Evolutionary conservation across 148 eudicot species (phyloP), one percentile per base, ranked within the genome.

Genomic region (Camellia lanceoleosa): DNA sequence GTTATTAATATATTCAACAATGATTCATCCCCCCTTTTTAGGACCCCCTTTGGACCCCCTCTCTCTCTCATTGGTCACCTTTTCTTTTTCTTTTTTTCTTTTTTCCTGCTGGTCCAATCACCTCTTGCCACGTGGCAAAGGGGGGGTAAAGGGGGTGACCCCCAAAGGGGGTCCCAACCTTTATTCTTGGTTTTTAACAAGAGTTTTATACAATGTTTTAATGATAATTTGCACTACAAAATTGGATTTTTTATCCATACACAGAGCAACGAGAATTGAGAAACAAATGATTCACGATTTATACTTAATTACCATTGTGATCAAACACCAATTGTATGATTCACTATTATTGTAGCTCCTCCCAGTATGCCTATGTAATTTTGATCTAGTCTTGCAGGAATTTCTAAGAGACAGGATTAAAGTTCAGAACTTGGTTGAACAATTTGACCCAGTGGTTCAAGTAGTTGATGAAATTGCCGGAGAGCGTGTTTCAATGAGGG

Each of bases 401-500:
- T 88, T 81, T 82, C 88, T 96, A 56, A 90, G 91, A 80, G 98
- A 96, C 85, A 85, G 91, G 86, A 87, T 74, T 59, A 94, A 92
- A 87, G 99, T 96, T 72, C 86, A 91, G 78, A 87, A 92, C 79
- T 62, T 96, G 84, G 99, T 92, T 70, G 81, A 90, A 42, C 82
- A 90, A 69, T 96, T 94, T 86, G 98, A 93, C 80, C 99, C 99
- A 46, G 68, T 92, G 73, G 98, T 96, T 41, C 89, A 95, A 51
- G 89, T 82, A 61, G 89, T 93, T 78, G 99, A 96, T 85, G 89
- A 84, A 51, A 55, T 90, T 75, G 88, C 94, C 62, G 99, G 99
- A 80, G 99, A 96, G 80, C 91, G 90, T 38, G 98, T 96, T 60
- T 94, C 99, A 80, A 94, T 96, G 98, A 90, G 99, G 89, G 99